Evolutionary conservation across 345 rosid genomes (phyloP).

Genomic region (Raphanus raphanistrum): DNA sequence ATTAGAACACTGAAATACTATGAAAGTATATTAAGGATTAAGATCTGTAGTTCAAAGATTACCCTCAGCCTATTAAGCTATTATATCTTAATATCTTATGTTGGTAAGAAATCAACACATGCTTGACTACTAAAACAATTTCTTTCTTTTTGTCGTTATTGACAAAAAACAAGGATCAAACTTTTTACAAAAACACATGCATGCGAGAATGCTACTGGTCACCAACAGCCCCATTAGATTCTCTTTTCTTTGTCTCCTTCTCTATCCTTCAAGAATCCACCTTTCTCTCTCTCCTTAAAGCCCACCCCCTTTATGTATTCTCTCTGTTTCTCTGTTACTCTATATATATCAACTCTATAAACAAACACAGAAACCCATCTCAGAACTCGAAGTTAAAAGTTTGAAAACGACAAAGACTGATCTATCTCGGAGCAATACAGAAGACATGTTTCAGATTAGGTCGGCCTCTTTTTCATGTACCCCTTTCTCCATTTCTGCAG

Average conservation of each 20-base stretch:
- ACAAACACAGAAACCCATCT: slow-evolving; percentile 15
- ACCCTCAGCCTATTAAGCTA: not conserved
- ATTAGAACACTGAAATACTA: not conserved
- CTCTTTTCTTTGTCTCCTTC: slow-evolving; percentile 6
- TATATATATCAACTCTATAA: slow-evolving; percentile 1
- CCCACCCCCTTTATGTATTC: slow-evolving; percentile 15
- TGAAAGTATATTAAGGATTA: not conserved
- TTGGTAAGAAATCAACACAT: slow-evolving; percentile 21
- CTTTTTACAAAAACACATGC: slow-evolving; percentile 23
- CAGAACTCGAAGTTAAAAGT: slow-evolving; percentile 6
- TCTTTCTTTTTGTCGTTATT: slow-evolving; percentile 4
- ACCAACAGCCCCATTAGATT: slow-evolving; percentile 29
- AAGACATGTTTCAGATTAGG: slow-evolving; percentile 32
- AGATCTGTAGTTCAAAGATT: not conserved
- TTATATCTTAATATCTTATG: not conserved
- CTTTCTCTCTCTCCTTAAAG: not conserved
- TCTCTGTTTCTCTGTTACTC: slow-evolving; percentile 16
- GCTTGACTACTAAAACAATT: slow-evolving; percentile 6
- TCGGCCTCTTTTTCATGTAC: slow-evolving; percentile 11
- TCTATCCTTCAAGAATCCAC: slow-evolving; percentile 8
- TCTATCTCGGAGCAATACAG: slow-evolving; percentile 18
- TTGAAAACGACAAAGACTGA: slow-evolving; percentile 12
- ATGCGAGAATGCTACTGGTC: slow-evolving; percentile 30
- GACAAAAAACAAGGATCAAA: not conserved
- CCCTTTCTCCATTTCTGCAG: slow-evolving; percentile 8